Evolutionary conservation across 306 rosid species (phyloP).

Genomic region (Quercus parvula): DNA sequence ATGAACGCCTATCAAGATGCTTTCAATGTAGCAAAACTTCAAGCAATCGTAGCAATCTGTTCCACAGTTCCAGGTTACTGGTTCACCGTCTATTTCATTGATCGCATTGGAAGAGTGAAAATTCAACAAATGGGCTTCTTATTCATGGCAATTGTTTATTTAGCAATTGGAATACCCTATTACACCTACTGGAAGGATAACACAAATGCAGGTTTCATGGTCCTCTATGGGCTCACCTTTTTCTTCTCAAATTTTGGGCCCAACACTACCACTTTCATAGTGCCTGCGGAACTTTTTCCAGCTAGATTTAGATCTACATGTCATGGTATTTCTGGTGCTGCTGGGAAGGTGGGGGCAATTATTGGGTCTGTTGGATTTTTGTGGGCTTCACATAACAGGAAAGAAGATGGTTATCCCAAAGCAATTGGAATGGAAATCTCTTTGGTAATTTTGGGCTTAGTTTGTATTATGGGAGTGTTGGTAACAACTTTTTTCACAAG

Average conservation of each 20-base stretch:
- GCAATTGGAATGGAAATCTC: constrained; percentile 43
- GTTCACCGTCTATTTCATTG: constrained; percentile 61
- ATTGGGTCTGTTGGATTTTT: constrained; percentile 66
- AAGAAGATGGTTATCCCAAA: constrained; percentile 26
- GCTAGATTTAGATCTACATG: constrained; percentile 75
- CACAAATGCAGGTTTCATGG: constrained; percentile 25
- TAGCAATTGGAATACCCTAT: constrained; percentile 58
- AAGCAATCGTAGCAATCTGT: constrained; percentile 50
- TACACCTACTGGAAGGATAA: constrained; percentile 22
- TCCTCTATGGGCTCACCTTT: constrained; percentile 63
- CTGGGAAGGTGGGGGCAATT: constrained; percentile 66
- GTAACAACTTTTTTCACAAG: constrained; percentile 52
- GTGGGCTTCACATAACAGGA: constrained; percentile 35
- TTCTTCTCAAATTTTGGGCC: constrained; percentile 85
- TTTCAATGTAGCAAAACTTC: constrained; percentile 36
- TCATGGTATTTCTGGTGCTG: constrained; percentile 75
- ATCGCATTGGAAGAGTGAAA: constrained; percentile 60
- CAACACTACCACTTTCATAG: constrained; percentile 72
- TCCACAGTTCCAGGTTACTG: constrained; percentile 82
- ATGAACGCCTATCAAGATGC: constrained; percentile 39
- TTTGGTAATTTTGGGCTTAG: constrained; percentile 52
- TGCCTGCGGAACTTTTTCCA: constrained; percentile 76
- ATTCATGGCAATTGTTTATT: constrained; percentile 50
- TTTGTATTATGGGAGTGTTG: constrained; percentile 50
- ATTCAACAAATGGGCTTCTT: constrained; percentile 67